Conservation (phyloP, 306 rosid genomes). For the Senna siamea region DNA sequence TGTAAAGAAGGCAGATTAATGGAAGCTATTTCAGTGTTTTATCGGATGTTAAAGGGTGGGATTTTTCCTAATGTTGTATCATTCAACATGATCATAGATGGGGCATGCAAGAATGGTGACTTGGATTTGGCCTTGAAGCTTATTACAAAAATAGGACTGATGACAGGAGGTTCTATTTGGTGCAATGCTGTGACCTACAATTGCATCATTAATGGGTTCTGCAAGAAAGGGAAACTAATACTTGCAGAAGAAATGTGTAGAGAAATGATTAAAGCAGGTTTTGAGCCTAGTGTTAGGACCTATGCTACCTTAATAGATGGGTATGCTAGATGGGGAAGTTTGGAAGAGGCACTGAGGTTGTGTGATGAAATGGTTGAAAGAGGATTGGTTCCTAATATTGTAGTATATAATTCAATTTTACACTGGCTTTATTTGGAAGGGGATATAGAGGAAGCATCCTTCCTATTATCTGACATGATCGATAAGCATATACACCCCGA, state of each 20-base stretch:
- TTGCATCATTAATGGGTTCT: conserved; percentile 57
- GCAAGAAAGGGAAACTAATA: conserved; percentile 50
- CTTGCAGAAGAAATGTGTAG: conserved; percentile 47
- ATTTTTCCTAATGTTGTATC: conserved; percentile 57
- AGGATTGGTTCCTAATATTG: conserved; percentile 55
- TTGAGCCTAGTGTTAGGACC: conserved; percentile 48
- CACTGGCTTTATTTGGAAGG: conserved; percentile 59
- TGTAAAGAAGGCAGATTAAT: conserved; percentile 53
- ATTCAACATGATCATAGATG: conserved; percentile 62
- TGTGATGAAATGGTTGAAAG: conserved; percentile 61
- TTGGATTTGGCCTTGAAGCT: conserved; percentile 61
- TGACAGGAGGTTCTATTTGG: conserved; percentile 43
- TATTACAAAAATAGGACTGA: conserved; percentile 41
- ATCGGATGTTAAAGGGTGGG: conserved; percentile 55
- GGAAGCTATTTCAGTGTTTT: conserved; percentile 53
- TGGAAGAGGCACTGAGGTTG: conserved; percentile 57
- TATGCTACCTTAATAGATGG: conserved; percentile 63
- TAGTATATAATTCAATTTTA: conserved; percentile 58
- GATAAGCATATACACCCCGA: conserved; percentile 50
- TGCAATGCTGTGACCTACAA: conserved; percentile 60
- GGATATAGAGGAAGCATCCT: conserved; percentile 52
- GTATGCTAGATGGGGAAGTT: conserved; percentile 53
- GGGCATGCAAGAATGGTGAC: conserved; percentile 54
- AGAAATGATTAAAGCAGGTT: conserved; percentile 52
- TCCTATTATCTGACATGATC: conserved; percentile 56